Base-by-base conservation (phyloP, 2,329 filamentous ascomycete species). In the Beauveria brongniartii region DNA sequence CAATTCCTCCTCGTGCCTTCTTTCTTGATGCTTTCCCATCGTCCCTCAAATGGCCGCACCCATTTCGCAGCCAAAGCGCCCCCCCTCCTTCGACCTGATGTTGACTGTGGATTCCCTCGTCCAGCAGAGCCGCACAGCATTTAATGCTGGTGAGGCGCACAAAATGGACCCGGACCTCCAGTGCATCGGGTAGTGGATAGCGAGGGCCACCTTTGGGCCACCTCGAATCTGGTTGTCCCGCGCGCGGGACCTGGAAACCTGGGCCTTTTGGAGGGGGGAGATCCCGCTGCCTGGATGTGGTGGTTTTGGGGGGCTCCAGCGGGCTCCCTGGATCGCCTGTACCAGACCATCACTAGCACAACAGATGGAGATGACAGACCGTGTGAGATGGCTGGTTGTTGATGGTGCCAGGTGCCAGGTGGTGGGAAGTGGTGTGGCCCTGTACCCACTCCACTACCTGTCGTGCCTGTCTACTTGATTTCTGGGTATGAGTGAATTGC, bases 61-160 rank as follows among this genome's bases (percentile, higher is more conserved):
- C 24, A 43, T 55, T 22, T 46, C 18, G 41, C 57, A 28, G 41
- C 57, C 22, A 47, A 59, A 59, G 37, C 26, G 43, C 10, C 24
- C 34, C 44, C 52, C 59, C 53, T 61, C 44, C 46, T 16, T 52
- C 24, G 44, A 56, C 52, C 44, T 61, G 59, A 55, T 37, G 59
- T 61, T 61, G 59, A 61, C 59, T 61, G 59, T 61, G 59, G 59
- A 56, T 61, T 61, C 59, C 34, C 24, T 34, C 22, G 26, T 26
- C 48, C 46, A 56, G 59, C 59, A 61, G 59, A 61, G 59, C 59
- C 59, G 59, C 59, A 61, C 52, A 61, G 20, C 41, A 52, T 46
- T 28, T 34, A 43, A 61, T 54, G 57, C 57, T 60, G 58, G 51
- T 44, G 58, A 61, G 58, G 58, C 58, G 58, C 37, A 55, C 37